A percentile compares a stretch with the other conserved stretches of the same genome.
Conservation (phyloP, 495 filamentous ascomycete genomes). For the Hyaloscypha variabilis region DNA sequence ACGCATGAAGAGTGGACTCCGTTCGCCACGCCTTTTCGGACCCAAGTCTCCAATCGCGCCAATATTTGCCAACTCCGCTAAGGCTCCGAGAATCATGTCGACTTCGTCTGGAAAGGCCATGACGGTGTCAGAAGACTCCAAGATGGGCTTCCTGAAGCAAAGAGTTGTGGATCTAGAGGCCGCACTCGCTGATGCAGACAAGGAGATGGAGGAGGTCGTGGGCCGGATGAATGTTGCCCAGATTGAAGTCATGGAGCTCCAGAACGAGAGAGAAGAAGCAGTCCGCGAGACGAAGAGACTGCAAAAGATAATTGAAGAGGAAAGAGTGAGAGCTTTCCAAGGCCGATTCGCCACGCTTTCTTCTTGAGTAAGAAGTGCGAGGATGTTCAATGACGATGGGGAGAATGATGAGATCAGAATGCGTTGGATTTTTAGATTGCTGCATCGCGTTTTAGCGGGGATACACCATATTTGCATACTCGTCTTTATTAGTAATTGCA, state of each 20-base stretch:
- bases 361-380: constrained; percentile 10
- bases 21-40: constrained; percentile 45
- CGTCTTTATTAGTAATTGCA: background rate
- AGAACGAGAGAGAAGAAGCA: constrained; percentile 89
- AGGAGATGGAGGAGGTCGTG: constrained; percentile 94
- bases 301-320: constrained; percentile 55
- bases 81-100: constrained; percentile 56
- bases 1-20: constrained; percentile 54
- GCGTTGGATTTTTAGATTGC: constrained; percentile 3
- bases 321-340: constrained; percentile 48
- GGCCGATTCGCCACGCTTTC: constrained; percentile 39
- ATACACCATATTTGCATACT: background rate
- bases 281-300: constrained; percentile 79
- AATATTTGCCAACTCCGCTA: constrained; percentile 50
- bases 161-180: constrained; percentile 80
- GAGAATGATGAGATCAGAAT: background rate
- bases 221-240: constrained; percentile 90
- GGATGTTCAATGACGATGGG: background rate
- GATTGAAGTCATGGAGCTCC: constrained; percentile 89
- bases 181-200: constrained; percentile 78
- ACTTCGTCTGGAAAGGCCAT: constrained; percentile 41
- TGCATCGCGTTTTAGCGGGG: constrained; percentile 16
- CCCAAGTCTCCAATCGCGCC: constrained; percentile 65
- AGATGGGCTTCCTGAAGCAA: constrained; percentile 74
- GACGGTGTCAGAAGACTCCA: constrained; percentile 44